Evolutionary conservation across 495 filamentous ascomycete genomes (phyloP), one percentile per base, ranked within the genome.

Genomic region (Jackrogersella multiformis): DNA sequence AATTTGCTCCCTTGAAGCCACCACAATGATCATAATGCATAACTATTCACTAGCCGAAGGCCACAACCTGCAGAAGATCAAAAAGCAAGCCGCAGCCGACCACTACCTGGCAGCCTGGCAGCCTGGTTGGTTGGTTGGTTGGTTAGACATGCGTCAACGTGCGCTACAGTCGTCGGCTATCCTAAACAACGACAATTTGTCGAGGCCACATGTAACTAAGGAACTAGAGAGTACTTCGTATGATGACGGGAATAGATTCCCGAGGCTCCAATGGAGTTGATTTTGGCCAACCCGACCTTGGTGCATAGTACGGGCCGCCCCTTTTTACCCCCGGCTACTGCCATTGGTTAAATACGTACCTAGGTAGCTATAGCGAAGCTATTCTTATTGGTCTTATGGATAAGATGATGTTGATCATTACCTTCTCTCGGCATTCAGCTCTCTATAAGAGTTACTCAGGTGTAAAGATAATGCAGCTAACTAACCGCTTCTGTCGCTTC

Each of bases 351-450:
- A n/a, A n/a, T n/a, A n/a, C n/a, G n/a, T n/a, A n/a, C n/a, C n/a
- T n/a, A n/a, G 16, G 44, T 8, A 20, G 20, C 30, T 15, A 36
- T 21, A 28, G n/a, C 3, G 10, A 24, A 39, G n/a, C 26, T 28
- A 56, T 56, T 26, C n/a, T 30, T 54, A 35, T 51, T 39, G 24
- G 52, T 13, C 26, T 5, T 52, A 28, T 0, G n/a, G 32, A 35
- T n/a, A 44, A 28, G 26, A 16, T n/a, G 1, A 12, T 41, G 65
- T 55, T 21, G 54, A 68, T 68, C 65, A 48, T 48, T 55, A 16
- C 66, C 23, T 1, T 13, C 53, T 55, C 6, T 13, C 8, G 53
- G 26, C 45, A 15, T 69, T 64, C 66, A 69, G 66, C 55, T 64
- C 16, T 51, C 2, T 44, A 5, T 23, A 34, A 24, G 36, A 51